These are phyloP conservation scores for Monascus ruber DNA, from an alignment of 2,329 filamentous ascomycete species.

Conservation along the genomic window DNA sequence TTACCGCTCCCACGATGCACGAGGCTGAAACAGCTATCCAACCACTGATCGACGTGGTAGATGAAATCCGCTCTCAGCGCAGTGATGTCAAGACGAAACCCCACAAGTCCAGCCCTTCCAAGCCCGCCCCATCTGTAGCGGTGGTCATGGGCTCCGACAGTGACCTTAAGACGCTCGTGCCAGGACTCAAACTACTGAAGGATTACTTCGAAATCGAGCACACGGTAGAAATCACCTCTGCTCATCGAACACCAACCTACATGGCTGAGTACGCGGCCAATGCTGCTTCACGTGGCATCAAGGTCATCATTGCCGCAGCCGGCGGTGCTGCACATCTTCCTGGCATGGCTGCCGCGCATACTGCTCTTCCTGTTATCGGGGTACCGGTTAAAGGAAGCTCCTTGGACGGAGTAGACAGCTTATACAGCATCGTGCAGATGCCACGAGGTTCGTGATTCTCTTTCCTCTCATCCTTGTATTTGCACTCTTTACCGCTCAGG, in stretches of 20 bases:
- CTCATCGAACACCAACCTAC: slow-evolving; percentile 57
- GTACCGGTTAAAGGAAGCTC: slow-evolving; percentile 65
- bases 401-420: slow-evolving; percentile 59
- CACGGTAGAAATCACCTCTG: slow-evolving; percentile 37
- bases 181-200: slow-evolving; percentile 32
- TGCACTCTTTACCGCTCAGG: not conserved
- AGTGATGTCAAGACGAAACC: slow-evolving; percentile 23
- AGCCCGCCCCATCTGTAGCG: slow-evolving; percentile 28
- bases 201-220: slow-evolving; percentile 33
- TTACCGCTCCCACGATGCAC: slow-evolving; percentile 57
- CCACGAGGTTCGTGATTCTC: slow-evolving; percentile 41
- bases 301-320: slow-evolving; percentile 64
- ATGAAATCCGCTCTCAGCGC: slow-evolving; percentile 60
- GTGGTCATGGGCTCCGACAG: slow-evolving; percentile 41
- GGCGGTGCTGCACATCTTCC: slow-evolving; percentile 63
- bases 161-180: slow-evolving; percentile 34
- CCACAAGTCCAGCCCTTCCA: slow-evolving; percentile 18
- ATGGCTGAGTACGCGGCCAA: slow-evolving; percentile 58
- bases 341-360: slow-evolving; percentile 64
- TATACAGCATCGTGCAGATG: slow-evolving; percentile 69
- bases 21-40: slow-evolving; percentile 58
- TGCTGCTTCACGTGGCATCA: slow-evolving; percentile 54
- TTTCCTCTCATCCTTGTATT: not conserved
- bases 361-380: slow-evolving; percentile 62
- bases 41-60: slow-evolving; percentile 61